Percentiles rank a stretch among this genome's conserved stretches.
These are phyloP conservation scores for Scutellaria baicalensis DNA, from an alignment of 257 asterid species.

Conservation along the genomic window DNA sequence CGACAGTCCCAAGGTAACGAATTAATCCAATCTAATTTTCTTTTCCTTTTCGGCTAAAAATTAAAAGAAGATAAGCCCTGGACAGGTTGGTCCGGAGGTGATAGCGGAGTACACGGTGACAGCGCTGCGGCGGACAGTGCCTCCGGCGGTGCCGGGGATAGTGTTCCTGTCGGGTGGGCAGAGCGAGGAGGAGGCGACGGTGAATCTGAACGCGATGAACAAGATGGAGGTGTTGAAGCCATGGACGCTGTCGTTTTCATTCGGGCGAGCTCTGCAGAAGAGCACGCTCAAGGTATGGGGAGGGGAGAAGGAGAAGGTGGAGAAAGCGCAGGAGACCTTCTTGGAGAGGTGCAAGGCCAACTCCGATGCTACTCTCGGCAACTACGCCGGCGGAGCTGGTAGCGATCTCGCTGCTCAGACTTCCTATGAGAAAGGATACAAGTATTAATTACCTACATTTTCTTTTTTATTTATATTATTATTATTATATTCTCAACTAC, in stretches of 20 bases:
- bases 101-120: slow-evolving; percentile 68
- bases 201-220: slow-evolving; percentile 69
- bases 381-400: slow-evolving; percentile 49
- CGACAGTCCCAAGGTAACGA: slow-evolving; percentile 73
- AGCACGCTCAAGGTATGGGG: slow-evolving; percentile 79
- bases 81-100: slow-evolving; percentile 64
- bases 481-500: background rate
- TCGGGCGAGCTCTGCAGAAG: slow-evolving; percentile 78
- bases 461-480: too few relatives aligned
- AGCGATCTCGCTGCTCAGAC: slow-evolving; percentile 61
- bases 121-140: slow-evolving; percentile 68
- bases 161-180: slow-evolving; percentile 90
- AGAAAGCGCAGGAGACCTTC: slow-evolving; percentile 60
- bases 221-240: slow-evolving; percentile 62
- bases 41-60: too few relatives aligned
- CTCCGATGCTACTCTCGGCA: slow-evolving; percentile 72
- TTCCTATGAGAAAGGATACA: slow-evolving; percentile 53
- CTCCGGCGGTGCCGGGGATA: slow-evolving; percentile 85
- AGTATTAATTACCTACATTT: slow-evolving; percentile 21
- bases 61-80: background rate
- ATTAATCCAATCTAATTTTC: too few relatives aligned
- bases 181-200: slow-evolving; percentile 83
- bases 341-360: slow-evolving; percentile 72
- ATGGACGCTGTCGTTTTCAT: slow-evolving; percentile 75
- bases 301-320: slow-evolving; percentile 71